These are phyloP conservation scores for Fonsecaea monophora DNA, from an alignment of 2,329 filamentous ascomycete genomes.

Conservation along the genomic window DNA sequence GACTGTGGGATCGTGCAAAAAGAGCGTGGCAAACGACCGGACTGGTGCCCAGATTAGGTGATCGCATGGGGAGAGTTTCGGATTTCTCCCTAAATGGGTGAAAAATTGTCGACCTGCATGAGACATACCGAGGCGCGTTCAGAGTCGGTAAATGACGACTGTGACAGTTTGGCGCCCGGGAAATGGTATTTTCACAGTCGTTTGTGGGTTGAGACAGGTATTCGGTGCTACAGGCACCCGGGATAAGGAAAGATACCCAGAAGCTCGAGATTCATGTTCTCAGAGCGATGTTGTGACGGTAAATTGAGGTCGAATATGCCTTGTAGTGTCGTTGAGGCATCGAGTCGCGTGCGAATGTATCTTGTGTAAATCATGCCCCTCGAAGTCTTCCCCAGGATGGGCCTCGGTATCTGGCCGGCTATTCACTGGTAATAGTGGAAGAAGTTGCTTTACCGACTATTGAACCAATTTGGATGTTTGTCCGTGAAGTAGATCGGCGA, in stretches of 20 bases:
- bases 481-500: neutral
- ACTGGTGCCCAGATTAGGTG: slow-evolving; percentile 5
- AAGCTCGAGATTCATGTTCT: neutral
- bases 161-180: neutral
- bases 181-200: neutral
- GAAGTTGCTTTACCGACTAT: neutral
- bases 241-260: neutral
- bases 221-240: neutral
- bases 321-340: neutral
- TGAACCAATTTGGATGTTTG: slow-evolving; percentile 7
- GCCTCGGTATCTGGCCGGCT: slow-evolving; percentile 27
- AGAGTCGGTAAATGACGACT: neutral
- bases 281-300: neutral
- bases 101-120: slow-evolving; percentile 16
- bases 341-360: neutral
- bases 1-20: neutral
- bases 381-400: neutral
- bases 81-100: neutral
- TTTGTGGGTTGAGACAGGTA: neutral
- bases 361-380: neutral
- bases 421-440: slow-evolving; percentile 4
- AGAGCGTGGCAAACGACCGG: slow-evolving; percentile 3
- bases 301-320: neutral
- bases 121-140: slow-evolving; percentile 23
- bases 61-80: neutral